Evolutionary conservation across 129 eudicot genomes (phyloP), one percentile per base, ranked within the genome.

Genomic region (Flaveria ramosissima): DNA sequence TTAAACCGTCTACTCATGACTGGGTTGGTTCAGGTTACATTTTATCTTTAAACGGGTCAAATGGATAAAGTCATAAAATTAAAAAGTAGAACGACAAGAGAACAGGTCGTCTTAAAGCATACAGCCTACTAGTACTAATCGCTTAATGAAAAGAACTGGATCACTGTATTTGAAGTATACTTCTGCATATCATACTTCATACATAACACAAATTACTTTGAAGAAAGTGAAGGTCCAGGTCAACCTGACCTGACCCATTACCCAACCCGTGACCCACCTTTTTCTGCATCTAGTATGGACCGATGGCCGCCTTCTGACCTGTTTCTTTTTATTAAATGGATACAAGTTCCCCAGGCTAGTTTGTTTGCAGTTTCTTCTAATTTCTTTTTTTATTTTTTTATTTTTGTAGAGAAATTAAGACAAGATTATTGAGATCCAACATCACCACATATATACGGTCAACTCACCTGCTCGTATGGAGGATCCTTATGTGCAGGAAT

Each of bases 401-500:
- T 11, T 45, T 11, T 48, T 26, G 70, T 53, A 66, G 39, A 47
- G 46, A 11, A 62, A 61, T n/a, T 17, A 24, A 27, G 20, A 46
- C 27, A 52, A 43, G 69, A 77, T 47, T 45, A 52, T 19, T 21
- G 52, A 17, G 47, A 67, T 52, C 67, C 81, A 68, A 42, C 46
- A 77, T 6, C 20, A 71, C 3, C 6, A 36, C 6, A 14, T 48
- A 48, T 7, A 8, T 56, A 65, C 61, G 67, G 1, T 30, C 27
- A 42, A 80, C 84, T 80, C 68, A 91, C 98, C 82, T 91, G 99
- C 82, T 94, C 97, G 47, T 91, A 94, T 3, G 99, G 97, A 67
- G 99, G 99, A 71, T 94, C 99, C 83, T 91, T 91, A 84, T 87
- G 99, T 70, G 99, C 99, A 59, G 99, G 99, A 80, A 94, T 91